Percentiles rank a stretch among this genome's conserved stretches.
These are phyloP conservation scores for Patellifolia procumbens DNA, from an alignment of 179 eudicot genomes.

Conservation along the genomic window DNA sequence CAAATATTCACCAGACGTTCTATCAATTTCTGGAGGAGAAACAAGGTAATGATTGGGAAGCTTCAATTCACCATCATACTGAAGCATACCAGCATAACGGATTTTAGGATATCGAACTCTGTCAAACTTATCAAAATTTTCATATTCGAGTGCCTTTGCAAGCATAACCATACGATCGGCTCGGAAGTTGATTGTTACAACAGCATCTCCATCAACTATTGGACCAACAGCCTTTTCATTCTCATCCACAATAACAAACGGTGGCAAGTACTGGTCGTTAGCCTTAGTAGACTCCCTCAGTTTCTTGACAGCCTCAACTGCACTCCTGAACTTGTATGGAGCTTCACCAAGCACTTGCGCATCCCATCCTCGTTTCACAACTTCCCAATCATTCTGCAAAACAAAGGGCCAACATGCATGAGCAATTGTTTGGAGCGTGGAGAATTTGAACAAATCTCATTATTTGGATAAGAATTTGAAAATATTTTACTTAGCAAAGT, in stretches of 20 bases:
- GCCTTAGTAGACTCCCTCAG: constrained; percentile 63
- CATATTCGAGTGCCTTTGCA: constrained; percentile 93
- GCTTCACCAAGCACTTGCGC: constrained; percentile 99
- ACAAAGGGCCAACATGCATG: constrained; percentile 8
- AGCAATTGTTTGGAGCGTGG: not conserved
- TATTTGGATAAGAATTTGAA: not conserved
- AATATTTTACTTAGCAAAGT: no score
- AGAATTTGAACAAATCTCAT: not conserved
- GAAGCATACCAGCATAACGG: constrained; percentile 95
- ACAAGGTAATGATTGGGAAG: constrained; percentile 87
- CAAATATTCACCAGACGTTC: constrained; percentile 94
- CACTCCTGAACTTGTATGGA: constrained; percentile 72
- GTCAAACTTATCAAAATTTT: constrained; percentile 80
- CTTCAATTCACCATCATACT: constrained; percentile 93
- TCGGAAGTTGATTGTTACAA: constrained; percentile 83
- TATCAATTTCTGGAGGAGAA: constrained; percentile 92
- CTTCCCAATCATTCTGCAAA: constrained; percentile 89
- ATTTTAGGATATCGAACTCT: constrained; percentile 87
- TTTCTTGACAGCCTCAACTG: constrained; percentile 82
- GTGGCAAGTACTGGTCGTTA: constrained; percentile 83
- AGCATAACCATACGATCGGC: constrained; percentile 98
- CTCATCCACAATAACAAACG: constrained; percentile 87
- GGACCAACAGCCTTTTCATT: constrained; percentile 87
- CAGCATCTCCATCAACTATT: constrained; percentile 93
- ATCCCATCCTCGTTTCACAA: constrained; percentile 97